Conservation (phyloP, 2,329 filamentous ascomycete species). For the Eurotiales sp. region DNA sequence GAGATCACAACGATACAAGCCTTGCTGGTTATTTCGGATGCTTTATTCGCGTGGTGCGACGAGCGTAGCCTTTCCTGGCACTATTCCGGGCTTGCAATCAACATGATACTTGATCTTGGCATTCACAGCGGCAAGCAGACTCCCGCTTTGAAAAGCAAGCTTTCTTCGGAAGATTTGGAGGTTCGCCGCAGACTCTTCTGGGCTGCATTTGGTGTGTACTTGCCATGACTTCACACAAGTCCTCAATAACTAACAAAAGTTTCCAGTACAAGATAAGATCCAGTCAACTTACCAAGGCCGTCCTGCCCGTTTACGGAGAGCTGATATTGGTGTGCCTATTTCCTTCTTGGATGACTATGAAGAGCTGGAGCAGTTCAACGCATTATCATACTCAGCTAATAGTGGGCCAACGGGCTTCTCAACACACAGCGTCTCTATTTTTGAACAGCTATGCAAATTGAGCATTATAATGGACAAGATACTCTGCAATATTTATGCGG, state of each 20-base stretch:
- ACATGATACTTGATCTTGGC: constrained; percentile 11
- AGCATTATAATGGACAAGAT: constrained; percentile 13
- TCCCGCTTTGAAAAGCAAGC: not conserved
- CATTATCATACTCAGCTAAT: not conserved
- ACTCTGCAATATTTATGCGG: constrained; percentile 6
- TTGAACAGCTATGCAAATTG: constrained; percentile 9
- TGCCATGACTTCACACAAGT: not conserved
- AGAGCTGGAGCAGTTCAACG: constrained; percentile 11
- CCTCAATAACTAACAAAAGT: not conserved
- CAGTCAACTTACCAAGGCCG: constrained; percentile 12
- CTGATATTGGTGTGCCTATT: constrained; percentile 7
- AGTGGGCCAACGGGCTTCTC: not conserved
- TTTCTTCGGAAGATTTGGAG: constrained; percentile 5
- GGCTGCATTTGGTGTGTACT: constrained; percentile 8
- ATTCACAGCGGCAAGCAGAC: constrained; percentile 9
- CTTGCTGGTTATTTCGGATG: constrained; percentile 12
- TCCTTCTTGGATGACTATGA: constrained; percentile 12
- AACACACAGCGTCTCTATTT: constrained; percentile 10
- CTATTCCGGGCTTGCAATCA: constrained; percentile 13
- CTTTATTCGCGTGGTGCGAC: constrained; percentile 12
- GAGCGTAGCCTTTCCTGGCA: constrained; percentile 13
- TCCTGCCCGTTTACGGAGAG: constrained; percentile 5
- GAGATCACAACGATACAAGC: constrained; percentile 13
- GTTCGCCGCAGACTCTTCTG: constrained; percentile 12
- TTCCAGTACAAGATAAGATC: constrained; percentile 8